Evolutionary conservation across 2,329 filamentous ascomycete genomes (phyloP).

Genomic region (Penicillium sp.): DNA sequence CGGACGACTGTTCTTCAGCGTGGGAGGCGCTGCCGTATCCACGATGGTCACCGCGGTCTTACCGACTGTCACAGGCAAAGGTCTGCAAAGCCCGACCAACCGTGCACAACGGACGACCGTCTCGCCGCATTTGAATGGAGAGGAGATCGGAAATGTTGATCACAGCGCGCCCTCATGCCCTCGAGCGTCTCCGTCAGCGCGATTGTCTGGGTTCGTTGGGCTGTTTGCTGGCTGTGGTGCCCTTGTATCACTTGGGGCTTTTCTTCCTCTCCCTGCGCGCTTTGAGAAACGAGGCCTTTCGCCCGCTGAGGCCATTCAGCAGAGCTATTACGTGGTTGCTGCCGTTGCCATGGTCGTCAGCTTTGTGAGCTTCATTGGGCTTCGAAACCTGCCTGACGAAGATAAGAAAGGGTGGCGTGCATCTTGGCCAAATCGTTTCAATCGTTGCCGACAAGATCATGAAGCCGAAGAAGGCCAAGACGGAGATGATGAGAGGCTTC

Average conservation of each 20-base stretch:
- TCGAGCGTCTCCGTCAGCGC: constrained; percentile 45
- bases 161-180: constrained; percentile 7
- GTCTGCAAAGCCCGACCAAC: constrained; percentile 37
- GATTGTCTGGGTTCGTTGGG: constrained; percentile 82
- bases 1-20: constrained; percentile 77
- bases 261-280: constrained; percentile 77
- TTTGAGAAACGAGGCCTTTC: constrained; percentile 70
- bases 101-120: constrained; percentile 54
- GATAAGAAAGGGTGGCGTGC: constrained; percentile 66
- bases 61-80: constrained; percentile 57
- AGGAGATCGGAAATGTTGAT: constrained; percentile 27
- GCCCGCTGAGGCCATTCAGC: constrained; percentile 66
- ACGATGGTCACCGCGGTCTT: constrained; percentile 98
- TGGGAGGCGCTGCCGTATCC: constrained; percentile 87
- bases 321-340: constrained; percentile 85
- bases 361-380: constrained; percentile 69
- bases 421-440: constrained; percentile 32
- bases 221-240: constrained; percentile 90
- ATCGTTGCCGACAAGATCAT: not conserved
- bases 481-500: not conserved
- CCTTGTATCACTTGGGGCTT: constrained; percentile 71
- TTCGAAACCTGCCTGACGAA: constrained; percentile 64
- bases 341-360: constrained; percentile 65
- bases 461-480: constrained; percentile 4
- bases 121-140: constrained; percentile 27